A percentile compares a stretch with the other conserved stretches of the same genome.
These are phyloP conservation scores for Colletotrichum scovillei DNA, from an alignment of 2,329 filamentous ascomycete genomes.

Conservation along the genomic window DNA sequence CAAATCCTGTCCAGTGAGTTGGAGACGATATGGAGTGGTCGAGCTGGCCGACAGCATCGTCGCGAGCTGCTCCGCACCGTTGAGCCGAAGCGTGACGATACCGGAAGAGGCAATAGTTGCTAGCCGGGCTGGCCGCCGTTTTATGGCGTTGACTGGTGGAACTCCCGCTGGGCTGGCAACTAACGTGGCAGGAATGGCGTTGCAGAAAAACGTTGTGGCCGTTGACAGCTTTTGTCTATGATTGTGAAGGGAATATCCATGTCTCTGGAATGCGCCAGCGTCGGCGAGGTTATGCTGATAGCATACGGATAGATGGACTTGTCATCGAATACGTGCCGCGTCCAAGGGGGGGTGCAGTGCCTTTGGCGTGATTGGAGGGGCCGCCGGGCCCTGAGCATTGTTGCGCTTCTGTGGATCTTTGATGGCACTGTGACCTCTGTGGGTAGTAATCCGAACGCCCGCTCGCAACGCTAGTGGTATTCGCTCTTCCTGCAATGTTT, in stretches of 20 bases:
- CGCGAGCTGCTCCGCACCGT: neutral
- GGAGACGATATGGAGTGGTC: neutral
- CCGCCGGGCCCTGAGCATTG: conserved; percentile 2
- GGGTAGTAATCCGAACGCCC: conserved; percentile 27
- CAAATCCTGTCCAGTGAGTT: conserved; percentile 14
- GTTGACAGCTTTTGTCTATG: neutral
- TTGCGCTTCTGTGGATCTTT: neutral
- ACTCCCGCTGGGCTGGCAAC: conserved; percentile 2
- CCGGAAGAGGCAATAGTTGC: conserved; percentile 9
- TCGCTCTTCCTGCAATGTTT: conserved; percentile 18
- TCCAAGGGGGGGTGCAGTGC: neutral
- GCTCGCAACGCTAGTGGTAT: conserved; percentile 24
- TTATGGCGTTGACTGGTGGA: conserved; percentile 15
- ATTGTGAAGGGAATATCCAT: conserved; percentile 8
- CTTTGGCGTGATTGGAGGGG: conserved; percentile 19
- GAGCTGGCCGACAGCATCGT: neutral
- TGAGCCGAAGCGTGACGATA: neutral
- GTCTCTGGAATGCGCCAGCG: conserved; percentile 1
- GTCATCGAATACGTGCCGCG: conserved; percentile 10
- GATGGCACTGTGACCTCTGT: conserved; percentile 15
- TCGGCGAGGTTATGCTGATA: conserved; percentile 3
- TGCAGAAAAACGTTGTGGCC: conserved; percentile 3
- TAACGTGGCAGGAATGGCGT: conserved; percentile 17
- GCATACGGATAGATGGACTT: conserved; percentile 16
- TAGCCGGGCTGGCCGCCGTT: conserved; percentile 16